Evolutionary conservation across 352 stramenopile species (phyloP), one percentile per base, ranked within the genome.

Genomic region (Phytopythium boreale): DNA sequence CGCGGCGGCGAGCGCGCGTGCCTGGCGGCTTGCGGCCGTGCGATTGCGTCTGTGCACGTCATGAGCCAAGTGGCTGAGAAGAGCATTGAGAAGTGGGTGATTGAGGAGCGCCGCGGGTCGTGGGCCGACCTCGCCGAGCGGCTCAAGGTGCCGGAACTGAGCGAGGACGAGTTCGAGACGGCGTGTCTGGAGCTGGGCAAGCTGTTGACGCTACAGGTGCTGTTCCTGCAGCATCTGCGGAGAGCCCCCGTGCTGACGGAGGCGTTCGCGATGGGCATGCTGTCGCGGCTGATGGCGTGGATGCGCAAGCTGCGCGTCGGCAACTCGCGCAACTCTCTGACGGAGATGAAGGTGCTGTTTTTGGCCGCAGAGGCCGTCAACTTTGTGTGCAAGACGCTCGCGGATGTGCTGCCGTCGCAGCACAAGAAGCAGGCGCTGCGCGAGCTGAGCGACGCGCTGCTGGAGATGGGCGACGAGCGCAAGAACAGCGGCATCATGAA

Each of bases 401-500:
- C 78, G 0, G 74, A 88, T 4, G 75, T 89, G 47, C 57, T 94
- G 15, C 82, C 86, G 8, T 66, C 71, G 24, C 70, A 67, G 17
- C 64, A 88, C 58, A 90, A 92, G 72, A 94, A 94, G 79, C 84
- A 92, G 43, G 87, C 82, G 76, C 71, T 94, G 44, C 84, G 86
- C 1, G 79, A 92, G 43, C 47, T 90, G 29, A 80, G 77, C 59
- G 75, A 89, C 52, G 64, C 87, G 5, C 70, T 94, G 58, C 70
- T 94, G 2, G 66, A 72, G 50, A 64, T 91, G 49, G 86, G 86
- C 7, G 78, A 94, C 39, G 80, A 83, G 10, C 77, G 86, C 41
- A 83, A 80, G 43, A 84, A 94, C 64, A 87, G 91, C 29, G 86
- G 86, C 1, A 81, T 94, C 66, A 94, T 94, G 86, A 93, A 93